Evolutionary conservation across 768 basidiomycete species (phyloP).

Genomic region (Galerina sulciceps): DNA sequence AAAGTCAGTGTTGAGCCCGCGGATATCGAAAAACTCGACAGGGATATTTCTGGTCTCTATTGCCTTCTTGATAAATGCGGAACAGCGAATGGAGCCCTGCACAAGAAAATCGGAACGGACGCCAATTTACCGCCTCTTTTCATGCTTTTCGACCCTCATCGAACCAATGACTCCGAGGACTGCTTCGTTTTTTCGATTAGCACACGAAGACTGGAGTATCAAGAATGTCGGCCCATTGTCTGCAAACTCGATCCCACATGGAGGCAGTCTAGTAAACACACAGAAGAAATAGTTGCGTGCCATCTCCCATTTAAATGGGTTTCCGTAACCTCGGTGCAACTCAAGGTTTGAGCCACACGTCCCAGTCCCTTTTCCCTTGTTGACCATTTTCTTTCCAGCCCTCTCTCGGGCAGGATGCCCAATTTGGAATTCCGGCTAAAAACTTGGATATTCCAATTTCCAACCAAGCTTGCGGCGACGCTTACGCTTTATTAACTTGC

Average conservation of each 20-base stretch:
- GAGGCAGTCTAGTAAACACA: constrained; percentile 67
- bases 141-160: constrained; percentile 86
- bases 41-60: constrained; percentile 83
- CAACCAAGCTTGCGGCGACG: constrained; percentile 69
- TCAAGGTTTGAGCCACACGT: constrained; percentile 52
- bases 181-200: constrained; percentile 84
- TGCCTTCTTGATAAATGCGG: constrained; percentile 84
- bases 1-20: constrained; percentile 61
- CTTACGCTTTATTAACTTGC: constrained; percentile 81
- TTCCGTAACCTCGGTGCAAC: constrained; percentile 43
- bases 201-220: constrained; percentile 79
- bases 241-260: constrained; percentile 76
- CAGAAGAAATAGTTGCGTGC: constrained; percentile 55
- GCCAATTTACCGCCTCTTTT: constrained; percentile 70
- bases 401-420: constrained; percentile 55
- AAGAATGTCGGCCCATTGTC: constrained; percentile 78
- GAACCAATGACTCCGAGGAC: constrained; percentile 78
- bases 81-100: constrained; percentile 83
- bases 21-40: constrained; percentile 60
- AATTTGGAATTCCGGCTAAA: constrained; percentile 66
- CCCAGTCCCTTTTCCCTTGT: not conserved
- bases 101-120: constrained; percentile 57
- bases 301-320: constrained; percentile 73
- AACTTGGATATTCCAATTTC: constrained; percentile 54
- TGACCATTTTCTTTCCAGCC: constrained; percentile 43